phyloP scores from a whole-genome alignment of 306 rosid genomes.

The cucumber (Cucumis sativus) region DNA sequence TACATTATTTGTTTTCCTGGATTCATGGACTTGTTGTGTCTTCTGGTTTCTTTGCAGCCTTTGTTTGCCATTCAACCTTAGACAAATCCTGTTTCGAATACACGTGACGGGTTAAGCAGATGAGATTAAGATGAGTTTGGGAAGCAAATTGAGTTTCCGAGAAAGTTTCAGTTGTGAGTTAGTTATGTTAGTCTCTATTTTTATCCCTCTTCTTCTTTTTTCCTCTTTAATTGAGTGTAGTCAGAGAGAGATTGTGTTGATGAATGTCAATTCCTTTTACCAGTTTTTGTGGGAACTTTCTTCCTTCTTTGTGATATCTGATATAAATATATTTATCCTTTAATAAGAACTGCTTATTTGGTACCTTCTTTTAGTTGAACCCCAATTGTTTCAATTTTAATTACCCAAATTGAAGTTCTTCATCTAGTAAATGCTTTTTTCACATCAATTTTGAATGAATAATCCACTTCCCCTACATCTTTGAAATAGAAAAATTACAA shows the following conservation, averaged over 20 bases:
- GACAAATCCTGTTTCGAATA: conserved; percentile 3
- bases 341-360: not conserved
- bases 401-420: not conserved
- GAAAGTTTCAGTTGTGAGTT: not conserved
- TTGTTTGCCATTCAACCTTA: conserved; percentile 61
- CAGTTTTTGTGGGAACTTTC: not conserved
- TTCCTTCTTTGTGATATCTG: not conserved
- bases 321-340: not conserved
- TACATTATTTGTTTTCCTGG: not conserved
- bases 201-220: not conserved
- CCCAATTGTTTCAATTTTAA: not conserved
- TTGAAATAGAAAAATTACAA: not conserved
- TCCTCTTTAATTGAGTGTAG: not conserved
- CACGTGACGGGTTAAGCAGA: not conserved
- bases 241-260: not conserved
- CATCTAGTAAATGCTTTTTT: not conserved
- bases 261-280: not conserved
- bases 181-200: not conserved
- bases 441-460: not conserved
- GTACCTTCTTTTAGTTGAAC: not conserved
- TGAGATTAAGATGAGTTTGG: not conserved
- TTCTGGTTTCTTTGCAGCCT: conserved; percentile 33
- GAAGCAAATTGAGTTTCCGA: not conserved
- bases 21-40: not conserved
- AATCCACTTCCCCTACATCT: not conserved